Percentiles rank a stretch among this genome's conserved stretches.
phyloP scores from a whole-genome alignment of 2,329 filamentous ascomycete genomes.

The Dactylellina parvicollis region DNA sequence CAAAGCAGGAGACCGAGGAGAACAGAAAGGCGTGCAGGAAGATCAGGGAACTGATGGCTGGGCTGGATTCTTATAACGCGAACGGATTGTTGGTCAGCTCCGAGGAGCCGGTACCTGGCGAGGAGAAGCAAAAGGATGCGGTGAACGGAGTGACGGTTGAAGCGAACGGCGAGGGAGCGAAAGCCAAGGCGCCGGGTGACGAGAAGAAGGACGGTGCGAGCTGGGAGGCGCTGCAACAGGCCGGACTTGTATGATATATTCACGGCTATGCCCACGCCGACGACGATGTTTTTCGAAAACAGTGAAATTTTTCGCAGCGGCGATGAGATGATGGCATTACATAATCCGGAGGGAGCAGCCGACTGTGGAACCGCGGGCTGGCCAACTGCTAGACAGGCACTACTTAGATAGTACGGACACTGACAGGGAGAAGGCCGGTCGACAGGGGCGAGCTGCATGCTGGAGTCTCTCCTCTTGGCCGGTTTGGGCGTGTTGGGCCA shows the following conservation, averaged over 20 bases:
- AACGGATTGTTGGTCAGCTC: slow-evolving; percentile 21
- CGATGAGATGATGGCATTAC: neutral
- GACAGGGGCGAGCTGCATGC: too few species aligned
- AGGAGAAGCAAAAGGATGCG: slow-evolving; percentile 53
- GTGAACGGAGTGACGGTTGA: neutral
- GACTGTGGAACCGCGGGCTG: neutral
- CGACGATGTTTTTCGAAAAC: too few species aligned
- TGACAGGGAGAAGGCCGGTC: too few species aligned
- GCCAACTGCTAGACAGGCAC: neutral
- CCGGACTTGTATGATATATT: slow-evolving; percentile 22
- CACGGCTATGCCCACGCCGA: neutral
- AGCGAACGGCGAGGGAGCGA: slow-evolving; percentile 53
- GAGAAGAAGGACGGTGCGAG: slow-evolving; percentile 32
- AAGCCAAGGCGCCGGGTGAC: slow-evolving; percentile 1
- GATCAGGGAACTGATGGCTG: slow-evolving; percentile 77
- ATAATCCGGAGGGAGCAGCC: neutral
- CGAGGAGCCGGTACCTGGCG: neutral
- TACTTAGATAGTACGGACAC: too few species aligned
- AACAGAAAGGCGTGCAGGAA: slow-evolving; percentile 75
- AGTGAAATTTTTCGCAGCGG: too few species aligned
- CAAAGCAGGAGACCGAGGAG: slow-evolving; percentile 76
- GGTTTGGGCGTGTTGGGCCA: slow-evolving; percentile 13
- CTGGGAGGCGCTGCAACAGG: slow-evolving; percentile 45
- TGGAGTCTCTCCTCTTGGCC: too few species aligned
- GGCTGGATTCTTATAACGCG: slow-evolving; percentile 64